Percentiles rank a stretch among this genome's conserved stretches.
These are phyloP conservation scores for Starmerella apicola DNA, from an alignment of 805 yeast genomes.

Conservation along the genomic window DNA sequence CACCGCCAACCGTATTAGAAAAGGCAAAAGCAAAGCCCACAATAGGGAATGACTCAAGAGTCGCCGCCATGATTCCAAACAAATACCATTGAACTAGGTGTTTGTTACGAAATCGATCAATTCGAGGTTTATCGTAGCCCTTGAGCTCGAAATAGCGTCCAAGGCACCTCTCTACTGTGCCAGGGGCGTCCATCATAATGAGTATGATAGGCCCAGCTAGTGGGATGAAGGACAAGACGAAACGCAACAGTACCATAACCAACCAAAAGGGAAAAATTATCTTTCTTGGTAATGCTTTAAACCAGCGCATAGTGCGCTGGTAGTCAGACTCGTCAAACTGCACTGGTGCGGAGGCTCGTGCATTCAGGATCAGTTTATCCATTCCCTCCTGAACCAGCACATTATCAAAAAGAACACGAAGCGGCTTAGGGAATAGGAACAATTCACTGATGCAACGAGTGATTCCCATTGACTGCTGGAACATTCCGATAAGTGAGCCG, in stretches of 20 bases:
- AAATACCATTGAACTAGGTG: constrained; percentile 26
- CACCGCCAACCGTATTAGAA: constrained; percentile 30
- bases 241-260: constrained; percentile 27
- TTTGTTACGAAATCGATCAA: constrained; percentile 23
- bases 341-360: constrained; percentile 24
- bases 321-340: constrained; percentile 25
- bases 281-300: constrained; percentile 30
- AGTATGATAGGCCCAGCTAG: constrained; percentile 46
- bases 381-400: constrained; percentile 35
- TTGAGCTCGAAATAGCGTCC: constrained; percentile 46
- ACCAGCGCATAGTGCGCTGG: constrained; percentile 27
- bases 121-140: constrained; percentile 36
- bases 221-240: constrained; percentile 40
- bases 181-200: constrained; percentile 40
- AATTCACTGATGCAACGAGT: constrained; percentile 34
- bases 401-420: constrained; percentile 37
- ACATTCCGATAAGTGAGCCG: constrained; percentile 34
- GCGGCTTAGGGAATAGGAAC: constrained; percentile 37
- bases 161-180: constrained; percentile 42
- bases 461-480: constrained; percentile 34
- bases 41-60: constrained; percentile 28
- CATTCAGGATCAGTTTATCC: constrained; percentile 34
- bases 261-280: constrained; percentile 34
- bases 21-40: constrained; percentile 28
- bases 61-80: constrained; percentile 29